Base-by-base conservation (phyloP, 257 asterid genomes). In the Misopates orontium region DNA sequence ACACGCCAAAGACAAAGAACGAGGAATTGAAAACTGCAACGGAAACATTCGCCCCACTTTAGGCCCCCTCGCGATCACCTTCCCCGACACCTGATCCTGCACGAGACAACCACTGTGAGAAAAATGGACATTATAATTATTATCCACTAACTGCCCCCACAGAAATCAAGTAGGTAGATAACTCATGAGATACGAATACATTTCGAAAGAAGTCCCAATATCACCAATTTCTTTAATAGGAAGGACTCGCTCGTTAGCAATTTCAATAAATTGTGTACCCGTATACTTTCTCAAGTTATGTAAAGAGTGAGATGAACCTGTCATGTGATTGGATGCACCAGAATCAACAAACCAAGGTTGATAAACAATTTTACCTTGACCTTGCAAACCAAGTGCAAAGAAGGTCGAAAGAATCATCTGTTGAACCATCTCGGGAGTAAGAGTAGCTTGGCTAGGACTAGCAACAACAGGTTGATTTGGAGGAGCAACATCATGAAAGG, bases 31-130 rank as follows among this genome's bases (percentile, higher is more conserved):
- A n/a, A 28, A 28, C 36, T 28, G 7, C 36, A 28, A 28, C 36
- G 36, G 36, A 28, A 28, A 28, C 36, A 28, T 28, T 3, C 7
- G 36, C 36, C 36, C 36, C 36, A 28, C 36, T 2, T 28, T 48
- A 48, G n/a, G 53, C n/a, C 53, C 53, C 53, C 6, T 48, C 53
- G 53, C 53, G 5, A 8, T 48, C 53, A 48, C 53, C n/a, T 48
- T 48, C 53, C 53, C 6, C 14, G 53, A 48, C 19, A 48, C 36
- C 36, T 28, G 36, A 28, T 28, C 36, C 36, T 28, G 7, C 36
- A 28, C 36, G 7, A 28, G 36, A 28, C 36, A 28, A 28, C 36
- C 36, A 28, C 7, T 28, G 3, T 28, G 3, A 28, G 36, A 28
- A 2, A 28, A 28, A 3, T 28, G 36, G 4, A 28, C 36, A 2